Evolutionary conservation across 2,329 filamentous ascomycete species (phyloP).

Genomic region (Ilyonectria robusta): DNA sequence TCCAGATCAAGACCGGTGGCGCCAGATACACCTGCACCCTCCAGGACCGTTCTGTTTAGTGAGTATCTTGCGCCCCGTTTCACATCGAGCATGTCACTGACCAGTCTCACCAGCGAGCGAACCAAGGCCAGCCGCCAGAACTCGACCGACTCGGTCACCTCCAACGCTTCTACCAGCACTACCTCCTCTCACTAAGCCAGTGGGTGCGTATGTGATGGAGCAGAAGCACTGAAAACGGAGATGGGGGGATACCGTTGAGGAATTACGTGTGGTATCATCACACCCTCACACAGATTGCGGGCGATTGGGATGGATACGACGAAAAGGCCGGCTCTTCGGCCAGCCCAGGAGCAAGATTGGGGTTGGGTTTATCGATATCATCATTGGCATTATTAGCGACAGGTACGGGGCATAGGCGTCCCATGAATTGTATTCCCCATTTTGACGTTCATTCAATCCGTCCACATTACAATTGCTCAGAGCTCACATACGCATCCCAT

Average conservation of each 20-base stretch:
- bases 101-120: slow-evolving; percentile 54
- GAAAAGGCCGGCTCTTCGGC: slow-evolving; percentile 29
- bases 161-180: slow-evolving; percentile 48
- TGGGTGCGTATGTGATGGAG: neutral
- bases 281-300: slow-evolving; percentile 11
- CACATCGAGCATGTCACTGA: slow-evolving; percentile 22
- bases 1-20: slow-evolving; percentile 62
- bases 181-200: slow-evolving; percentile 40
- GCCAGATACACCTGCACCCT: slow-evolving; percentile 57
- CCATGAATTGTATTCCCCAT: slow-evolving; percentile 41
- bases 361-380: slow-evolving; percentile 34
- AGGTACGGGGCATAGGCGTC: slow-evolving; percentile 37
- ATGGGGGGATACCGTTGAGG: slow-evolving; percentile 8
- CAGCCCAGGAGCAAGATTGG: slow-evolving; percentile 32
- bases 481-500: neutral
- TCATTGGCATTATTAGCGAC: slow-evolving; percentile 48
- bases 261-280: slow-evolving; percentile 15
- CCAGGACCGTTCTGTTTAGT: slow-evolving; percentile 62
- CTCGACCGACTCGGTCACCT: slow-evolving; percentile 54
- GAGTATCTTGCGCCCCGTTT: slow-evolving; percentile 41
- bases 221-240: neutral
- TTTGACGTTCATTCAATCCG: slow-evolving; percentile 2
- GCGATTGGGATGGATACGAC: slow-evolving; percentile 9
- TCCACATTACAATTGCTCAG: neutral
- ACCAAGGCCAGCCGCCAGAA: slow-evolving; percentile 54